phyloP scores from a whole-genome alignment of 768 basidiomycete genomes.

The Russula olivacea region DNA sequence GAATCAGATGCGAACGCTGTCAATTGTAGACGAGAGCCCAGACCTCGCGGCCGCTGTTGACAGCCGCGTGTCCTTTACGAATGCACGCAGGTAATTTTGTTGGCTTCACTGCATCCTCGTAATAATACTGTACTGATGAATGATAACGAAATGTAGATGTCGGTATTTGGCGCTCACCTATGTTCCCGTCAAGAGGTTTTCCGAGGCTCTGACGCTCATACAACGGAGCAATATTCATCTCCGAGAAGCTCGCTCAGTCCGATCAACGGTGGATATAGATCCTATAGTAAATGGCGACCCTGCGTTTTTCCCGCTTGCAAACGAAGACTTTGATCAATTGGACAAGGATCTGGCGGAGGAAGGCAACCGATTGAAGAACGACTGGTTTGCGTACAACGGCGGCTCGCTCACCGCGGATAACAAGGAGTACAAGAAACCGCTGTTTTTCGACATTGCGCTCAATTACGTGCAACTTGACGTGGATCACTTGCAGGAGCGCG shows the following conservation, averaged over 20 bases:
- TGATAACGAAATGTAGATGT: conserved; percentile 41
- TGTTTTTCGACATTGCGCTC: conserved; percentile 92
- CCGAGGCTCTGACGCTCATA: conserved; percentile 63
- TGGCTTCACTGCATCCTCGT: conserved; percentile 3
- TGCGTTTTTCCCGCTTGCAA: conserved; percentile 52
- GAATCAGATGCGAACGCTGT: conserved; percentile 75
- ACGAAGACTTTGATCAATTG: conserved; percentile 42
- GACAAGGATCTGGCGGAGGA: conserved; percentile 46
- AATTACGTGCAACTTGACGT: conserved; percentile 88
- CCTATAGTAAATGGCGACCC: conserved; percentile 38
- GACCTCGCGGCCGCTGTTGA: conserved; percentile 78
- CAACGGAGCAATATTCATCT: conserved; percentile 68
- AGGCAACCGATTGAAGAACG: conserved; percentile 51
- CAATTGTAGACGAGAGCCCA: conserved; percentile 82
- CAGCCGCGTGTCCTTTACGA: conserved; percentile 64
- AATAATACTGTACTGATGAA: conserved; percentile 9
- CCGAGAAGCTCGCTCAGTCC: conserved; percentile 58
- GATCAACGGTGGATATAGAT: conserved; percentile 45
- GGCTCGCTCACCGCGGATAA: conserved; percentile 43
- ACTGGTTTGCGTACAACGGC: conserved; percentile 77
- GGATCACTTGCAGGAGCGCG: conserved; percentile 63
- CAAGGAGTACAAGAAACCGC: conserved; percentile 65
- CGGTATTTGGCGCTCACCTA: conserved; percentile 76
- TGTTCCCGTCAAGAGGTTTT: conserved; percentile 58
- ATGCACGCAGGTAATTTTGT: conserved; percentile 56